Evolutionary conservation across 2,329 filamentous ascomycete genomes (phyloP).

Genomic region (Arthrobotrys pseudoclavata): DNA sequence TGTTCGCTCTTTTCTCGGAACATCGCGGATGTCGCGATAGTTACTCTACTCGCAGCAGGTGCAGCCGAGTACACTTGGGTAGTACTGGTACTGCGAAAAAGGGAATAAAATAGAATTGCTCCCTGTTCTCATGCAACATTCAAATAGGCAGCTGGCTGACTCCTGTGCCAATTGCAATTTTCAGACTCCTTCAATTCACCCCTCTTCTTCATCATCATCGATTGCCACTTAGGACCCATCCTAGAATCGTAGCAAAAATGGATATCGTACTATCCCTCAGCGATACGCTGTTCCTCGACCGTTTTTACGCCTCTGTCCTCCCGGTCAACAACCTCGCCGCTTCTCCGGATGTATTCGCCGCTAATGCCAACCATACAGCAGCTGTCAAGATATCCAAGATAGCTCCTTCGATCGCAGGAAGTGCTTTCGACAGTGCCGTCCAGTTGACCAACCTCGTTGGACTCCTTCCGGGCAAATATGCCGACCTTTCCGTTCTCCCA

Average conservation of each 20-base stretch:
- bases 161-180: slow-evolving; percentile 11
- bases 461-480: slow-evolving; percentile 79
- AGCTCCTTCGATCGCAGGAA: slow-evolving; percentile 29
- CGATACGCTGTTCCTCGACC: slow-evolving; percentile 86
- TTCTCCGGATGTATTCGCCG: slow-evolving; percentile 69
- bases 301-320: slow-evolving; percentile 76
- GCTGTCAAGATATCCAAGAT: slow-evolving; percentile 73
- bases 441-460: slow-evolving; percentile 67
- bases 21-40: slow-evolving; percentile 7
- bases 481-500: slow-evolving; percentile 82
- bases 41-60: background rate
- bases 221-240: background rate
- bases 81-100: background rate
- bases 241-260: slow-evolving; percentile 72
- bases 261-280: slow-evolving; percentile 89
- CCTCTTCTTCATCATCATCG: background rate
- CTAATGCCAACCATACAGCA: slow-evolving; percentile 69
- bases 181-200: background rate
- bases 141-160: slow-evolving; percentile 14
- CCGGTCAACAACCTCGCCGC: slow-evolving; percentile 67
- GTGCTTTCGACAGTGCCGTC: slow-evolving; percentile 42
- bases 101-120: background rate
- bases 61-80: background rate
- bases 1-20: background rate
- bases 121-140: slow-evolving; percentile 24